Evolutionary conservation across 2,329 filamentous ascomycete species (phyloP), one percentile per base, ranked within the genome.

Genomic region (Metarhizium album): DNA sequence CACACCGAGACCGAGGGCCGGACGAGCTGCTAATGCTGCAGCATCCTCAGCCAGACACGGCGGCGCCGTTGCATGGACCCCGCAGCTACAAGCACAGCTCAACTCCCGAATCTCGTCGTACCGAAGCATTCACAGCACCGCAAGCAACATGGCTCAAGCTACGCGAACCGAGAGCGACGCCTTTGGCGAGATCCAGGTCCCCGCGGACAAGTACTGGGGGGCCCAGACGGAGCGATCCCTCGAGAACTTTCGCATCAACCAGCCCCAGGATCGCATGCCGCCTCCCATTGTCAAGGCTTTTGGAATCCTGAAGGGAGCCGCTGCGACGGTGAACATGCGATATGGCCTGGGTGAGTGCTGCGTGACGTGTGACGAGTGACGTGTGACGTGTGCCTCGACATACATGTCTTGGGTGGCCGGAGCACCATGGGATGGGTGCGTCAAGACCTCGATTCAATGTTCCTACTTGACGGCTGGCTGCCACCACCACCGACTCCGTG

Each of bases 241-340:
- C 68, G 85, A 87, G 71, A 98, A 98, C 78, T 98, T 98, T 80
- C 86, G 86, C 70, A 97, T 98, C 82, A 97, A 97, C 75, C 93
- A 97, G 78, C 93, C 93, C 54, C 89, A 95, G 73, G 93, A 98
- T 69, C 90, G 93, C 68, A 97, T 97, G 90, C 93, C 93, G 46
- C 84, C 89, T 58, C 87, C 90, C 45, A 86, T 98, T 61, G 77
- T 97, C 64, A 85, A 83, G 71, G 93, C 93, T 6, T 96, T 98
- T 68, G 93, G 93, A 67, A 94, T 97, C 63, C 79, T 98, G 58
- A 98, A 98, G 81, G 91, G 90, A 58, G 93, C 93, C 52, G 93
- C 93, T 43, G 93, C 93, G 46, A 88, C 85, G 7, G 93, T 97
- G 57, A 98, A 98, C 75, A 90, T 95, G 82, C 83, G 83, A 69